Percentiles rank a stretch among this genome's conserved stretches.
Conservation (phyloP, 2,329 filamentous ascomycete genomes). For the Cladophialophora bantiana region DNA sequence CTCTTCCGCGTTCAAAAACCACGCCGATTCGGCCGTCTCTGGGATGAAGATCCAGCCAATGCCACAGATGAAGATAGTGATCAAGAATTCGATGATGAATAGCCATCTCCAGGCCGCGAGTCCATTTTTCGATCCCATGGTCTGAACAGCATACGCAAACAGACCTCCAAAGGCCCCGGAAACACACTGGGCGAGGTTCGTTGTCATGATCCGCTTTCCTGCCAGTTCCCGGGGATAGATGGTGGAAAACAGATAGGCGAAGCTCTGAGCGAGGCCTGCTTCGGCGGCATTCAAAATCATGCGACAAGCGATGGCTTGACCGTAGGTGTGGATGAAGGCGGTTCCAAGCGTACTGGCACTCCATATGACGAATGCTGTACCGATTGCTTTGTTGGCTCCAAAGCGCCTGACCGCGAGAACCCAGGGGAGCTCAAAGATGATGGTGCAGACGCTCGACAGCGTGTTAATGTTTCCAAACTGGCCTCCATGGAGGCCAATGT, state of each 20-base stretch:
- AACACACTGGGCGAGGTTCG: constrained; percentile 22
- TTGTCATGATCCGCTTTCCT: constrained; percentile 26
- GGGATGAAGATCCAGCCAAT: constrained; percentile 23
- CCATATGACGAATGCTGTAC: constrained; percentile 29
- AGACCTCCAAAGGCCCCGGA: constrained; percentile 35
- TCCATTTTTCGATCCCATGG: constrained; percentile 25
- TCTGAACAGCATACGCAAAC: constrained; percentile 33
- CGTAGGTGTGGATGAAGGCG: constrained; percentile 43
- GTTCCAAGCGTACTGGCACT: constrained; percentile 26
- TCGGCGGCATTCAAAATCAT: constrained; percentile 42
- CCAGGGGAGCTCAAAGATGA: constrained; percentile 32
- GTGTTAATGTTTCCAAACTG: constrained; percentile 62
- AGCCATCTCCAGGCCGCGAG: constrained; percentile 34
- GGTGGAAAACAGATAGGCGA: constrained; percentile 29
- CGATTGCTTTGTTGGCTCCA: constrained; percentile 27
- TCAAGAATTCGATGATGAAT: constrained; percentile 31
- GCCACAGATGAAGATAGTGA: constrained; percentile 30
- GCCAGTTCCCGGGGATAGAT: constrained; percentile 25
- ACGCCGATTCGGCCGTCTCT: constrained; percentile 23
- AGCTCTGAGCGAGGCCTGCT: constrained; percentile 26
- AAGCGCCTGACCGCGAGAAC: constrained; percentile 25
- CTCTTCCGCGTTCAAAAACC: constrained; percentile 32
- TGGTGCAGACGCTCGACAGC: constrained; percentile 27
- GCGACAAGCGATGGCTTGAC: constrained; percentile 42
- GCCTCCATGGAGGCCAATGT: constrained; percentile 63